These are phyloP conservation scores for Chrysoporthe austroafricana DNA, from an alignment of 2,329 filamentous ascomycete species.

Conservation along the genomic window DNA sequence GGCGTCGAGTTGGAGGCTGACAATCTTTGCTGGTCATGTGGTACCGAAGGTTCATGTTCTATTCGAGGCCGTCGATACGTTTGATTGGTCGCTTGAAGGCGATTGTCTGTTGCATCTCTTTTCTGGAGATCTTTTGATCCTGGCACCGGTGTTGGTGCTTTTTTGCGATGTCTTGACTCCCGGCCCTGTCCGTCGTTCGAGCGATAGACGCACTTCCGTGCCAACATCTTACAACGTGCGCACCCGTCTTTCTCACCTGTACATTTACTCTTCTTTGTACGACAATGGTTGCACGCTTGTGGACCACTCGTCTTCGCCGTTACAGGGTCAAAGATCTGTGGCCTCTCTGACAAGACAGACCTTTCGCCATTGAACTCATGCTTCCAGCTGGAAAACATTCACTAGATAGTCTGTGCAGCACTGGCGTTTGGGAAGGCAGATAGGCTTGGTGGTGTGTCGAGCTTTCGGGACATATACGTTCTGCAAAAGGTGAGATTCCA, in stretches of 20 bases:
- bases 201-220: neutral
- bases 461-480: neutral
- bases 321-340: neutral
- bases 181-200: neutral
- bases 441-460: neutral
- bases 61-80: neutral
- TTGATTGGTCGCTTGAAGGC: neutral
- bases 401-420: neutral
- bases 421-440: neutral
- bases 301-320: neutral
- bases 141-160: neutral
- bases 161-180: neutral
- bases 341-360: neutral
- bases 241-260: neutral
- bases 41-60: neutral
- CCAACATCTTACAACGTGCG: neutral
- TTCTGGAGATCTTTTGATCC: neutral
- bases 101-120: neutral
- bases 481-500: too few species aligned
- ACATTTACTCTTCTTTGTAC: constrained; percentile 1
- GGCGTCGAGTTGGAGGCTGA: neutral
- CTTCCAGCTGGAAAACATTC: constrained; percentile 1
- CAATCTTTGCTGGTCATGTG: neutral
- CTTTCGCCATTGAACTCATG: constrained; percentile 6
- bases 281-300: constrained; percentile 3